Base-by-base conservation (phyloP, 768 basidiomycete species). In the Lepiota brunneoincarnata region DNA sequence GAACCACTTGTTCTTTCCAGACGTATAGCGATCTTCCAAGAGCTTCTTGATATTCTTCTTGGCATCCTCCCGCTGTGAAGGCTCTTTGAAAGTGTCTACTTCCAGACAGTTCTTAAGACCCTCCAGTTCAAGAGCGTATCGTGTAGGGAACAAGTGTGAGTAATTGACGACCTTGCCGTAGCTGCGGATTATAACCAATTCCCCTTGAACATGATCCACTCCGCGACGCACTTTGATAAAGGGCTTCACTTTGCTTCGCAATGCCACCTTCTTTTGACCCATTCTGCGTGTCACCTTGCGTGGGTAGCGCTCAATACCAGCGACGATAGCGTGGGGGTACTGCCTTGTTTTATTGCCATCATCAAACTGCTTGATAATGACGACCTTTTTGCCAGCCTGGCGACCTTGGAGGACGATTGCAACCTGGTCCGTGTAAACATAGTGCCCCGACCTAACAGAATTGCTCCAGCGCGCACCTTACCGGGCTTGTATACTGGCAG, bases 371-470 rank as follows among this genome's bases (percentile, higher is more conserved):
- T 95, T 97, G 75, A 99, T 93, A 62, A 98, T 91, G 58, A 99
- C 96, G 63, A 98, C 96, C 82, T 99, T 99, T 81, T 92, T 93
- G 69, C 97, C 97, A 61, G 97, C 97, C 73, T 98, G 97, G 70
- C 97, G 94, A 70, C 97, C 97, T 77, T 94, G 91, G 70, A 98
- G 91, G 73, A 98, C 86, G 77, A 98, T 94, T 62, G 92, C 93
- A 64, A 95, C 92, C 91, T 93, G 48, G 41, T 31, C 37, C n/a
- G 38, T 39, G 23, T 45, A 48, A 49, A 40, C 14, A 20, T 11
- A 23, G 34, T 49, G 36, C 17, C 41, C 17, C 21, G 7, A 42
- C 26, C 31, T 40, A 35, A 39, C 17, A 38, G 37, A 47, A 9
- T 23, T 31, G 26, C 43, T 36, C 40, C 11, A 18, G 4, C 31